These are phyloP conservation scores for Symbiodinium pilosum DNA, from an alignment of 73 alveolate species.

Conservation along the genomic window DNA sequence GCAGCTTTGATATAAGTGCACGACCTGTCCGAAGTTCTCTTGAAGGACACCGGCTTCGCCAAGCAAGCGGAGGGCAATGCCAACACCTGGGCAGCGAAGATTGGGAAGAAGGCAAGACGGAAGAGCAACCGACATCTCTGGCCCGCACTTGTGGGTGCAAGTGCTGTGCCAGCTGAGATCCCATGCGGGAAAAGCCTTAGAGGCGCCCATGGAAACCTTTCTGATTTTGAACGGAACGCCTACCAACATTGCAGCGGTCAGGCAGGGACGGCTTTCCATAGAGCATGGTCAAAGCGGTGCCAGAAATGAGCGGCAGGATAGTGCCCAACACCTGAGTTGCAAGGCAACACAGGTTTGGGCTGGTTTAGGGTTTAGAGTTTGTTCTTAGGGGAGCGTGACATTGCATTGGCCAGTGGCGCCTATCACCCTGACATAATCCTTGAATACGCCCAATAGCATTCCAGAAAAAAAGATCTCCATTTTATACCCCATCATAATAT, in stretches of 20 bases:
- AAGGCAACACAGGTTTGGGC: too few species aligned
- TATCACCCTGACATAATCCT: too few species aligned
- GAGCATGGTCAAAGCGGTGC: slow-evolving; percentile 37
- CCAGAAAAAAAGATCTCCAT: too few species aligned
- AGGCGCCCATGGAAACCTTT: too few species aligned
- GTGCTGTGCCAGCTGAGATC: slow-evolving; percentile 74
- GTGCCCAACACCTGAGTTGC: slow-evolving; percentile 73
- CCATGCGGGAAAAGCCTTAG: slow-evolving; percentile 90
- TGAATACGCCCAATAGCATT: too few species aligned
- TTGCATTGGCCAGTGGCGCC: too few species aligned
- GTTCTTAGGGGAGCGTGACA: too few species aligned
- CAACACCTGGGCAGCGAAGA: slow-evolving; percentile 13
- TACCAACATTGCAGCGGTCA: not conserved
- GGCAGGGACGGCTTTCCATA: slow-evolving; percentile 13
- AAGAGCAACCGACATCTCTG: not conserved
- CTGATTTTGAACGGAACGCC: too few species aligned
- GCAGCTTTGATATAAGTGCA: too few species aligned
- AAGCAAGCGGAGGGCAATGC: slow-evolving; percentile 74
- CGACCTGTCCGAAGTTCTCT: slow-evolving; percentile 81
- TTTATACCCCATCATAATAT: too few species aligned
- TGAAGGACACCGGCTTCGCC: slow-evolving; percentile 63
- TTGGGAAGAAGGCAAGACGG: not conserved
- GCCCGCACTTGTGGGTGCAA: slow-evolving; percentile 62
- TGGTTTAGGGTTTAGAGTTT: too few species aligned
- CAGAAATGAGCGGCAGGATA: slow-evolving; percentile 30